Evolutionary conservation across 306 rosid species (phyloP).

Genomic region (Vachellia pachyceras): DNA sequence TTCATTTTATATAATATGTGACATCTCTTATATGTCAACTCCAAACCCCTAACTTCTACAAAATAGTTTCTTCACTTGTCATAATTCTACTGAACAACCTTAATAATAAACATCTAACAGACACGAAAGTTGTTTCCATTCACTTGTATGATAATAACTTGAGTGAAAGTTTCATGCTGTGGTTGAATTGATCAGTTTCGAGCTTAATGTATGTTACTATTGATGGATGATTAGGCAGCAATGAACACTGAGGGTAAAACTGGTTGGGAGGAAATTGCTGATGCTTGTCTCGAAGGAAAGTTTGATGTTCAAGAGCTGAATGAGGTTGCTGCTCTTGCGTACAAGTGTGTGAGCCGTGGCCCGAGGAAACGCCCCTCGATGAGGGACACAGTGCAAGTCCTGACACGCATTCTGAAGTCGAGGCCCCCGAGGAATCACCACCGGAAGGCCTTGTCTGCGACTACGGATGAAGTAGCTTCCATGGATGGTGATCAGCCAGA

Average conservation of each 20-base stretch:
- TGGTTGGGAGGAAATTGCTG: slow-evolving; percentile 98
- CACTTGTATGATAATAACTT: neutral
- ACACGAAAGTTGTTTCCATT: neutral
- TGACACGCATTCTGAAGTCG: slow-evolving; percentile 67
- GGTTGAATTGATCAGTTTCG: neutral
- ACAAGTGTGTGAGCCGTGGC: slow-evolving; percentile 76
- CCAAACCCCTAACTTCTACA: neutral
- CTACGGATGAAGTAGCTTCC: slow-evolving; percentile 65
- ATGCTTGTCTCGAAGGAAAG: slow-evolving; percentile 77
- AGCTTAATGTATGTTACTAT: slow-evolving; percentile 31
- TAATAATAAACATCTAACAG: neutral
- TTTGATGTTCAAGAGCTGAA: slow-evolving; percentile 79
- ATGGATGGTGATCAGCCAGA: slow-evolving; percentile 70
- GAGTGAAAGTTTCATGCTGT: neutral
- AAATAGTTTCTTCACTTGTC: neutral
- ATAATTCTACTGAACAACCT: neutral
- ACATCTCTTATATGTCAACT: neutral
- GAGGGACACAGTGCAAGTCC: slow-evolving; percentile 92
- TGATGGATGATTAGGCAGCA: slow-evolving; percentile 75
- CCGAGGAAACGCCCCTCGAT: slow-evolving; percentile 86
- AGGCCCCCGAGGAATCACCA: slow-evolving; percentile 67
- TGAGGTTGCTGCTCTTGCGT: slow-evolving; percentile 87
- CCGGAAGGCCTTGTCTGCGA: slow-evolving; percentile 67
- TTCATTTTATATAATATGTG: neutral
- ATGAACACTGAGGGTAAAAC: slow-evolving; percentile 88